Evolutionary conservation across 106 monocot species (phyloP).

Genomic region (Platanthera zijinensis): DNA sequence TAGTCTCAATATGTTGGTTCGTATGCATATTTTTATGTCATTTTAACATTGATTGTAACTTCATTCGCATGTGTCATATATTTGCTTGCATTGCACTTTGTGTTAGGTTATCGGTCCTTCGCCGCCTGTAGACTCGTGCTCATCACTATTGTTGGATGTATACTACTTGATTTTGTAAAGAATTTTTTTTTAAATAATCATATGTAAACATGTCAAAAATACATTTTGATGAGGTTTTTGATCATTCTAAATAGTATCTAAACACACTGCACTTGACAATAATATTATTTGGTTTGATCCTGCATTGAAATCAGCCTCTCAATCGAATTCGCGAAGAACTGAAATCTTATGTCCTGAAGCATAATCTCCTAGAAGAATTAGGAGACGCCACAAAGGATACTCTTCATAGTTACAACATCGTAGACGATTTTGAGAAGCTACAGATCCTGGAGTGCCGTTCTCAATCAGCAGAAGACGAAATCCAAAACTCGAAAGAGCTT

Average conservation of each 20-base stretch:
- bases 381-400: constrained; percentile 48
- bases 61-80: no score
- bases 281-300: neutral
- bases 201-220: no score
- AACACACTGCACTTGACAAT: neutral
- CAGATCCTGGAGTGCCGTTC: constrained; percentile 16
- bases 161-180: no score
- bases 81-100: no score
- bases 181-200: no score
- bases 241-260: neutral
- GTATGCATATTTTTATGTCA: no score
- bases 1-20: no score
- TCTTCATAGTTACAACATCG: constrained; percentile 50
- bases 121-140: no score
- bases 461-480: constrained; percentile 20
- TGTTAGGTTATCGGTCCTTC: no score
- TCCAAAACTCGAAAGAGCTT: constrained; percentile 14
- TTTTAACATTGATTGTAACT: no score
- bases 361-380: constrained; percentile 45
- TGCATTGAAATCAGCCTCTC: constrained; percentile 28
- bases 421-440: constrained; percentile 45
- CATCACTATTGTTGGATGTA: no score
- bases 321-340: constrained; percentile 68
- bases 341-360: constrained; percentile 43
- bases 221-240: no score